Conservation (phyloP, 2,329 filamentous ascomycete species). For the Diaporthe nobilis region DNA sequence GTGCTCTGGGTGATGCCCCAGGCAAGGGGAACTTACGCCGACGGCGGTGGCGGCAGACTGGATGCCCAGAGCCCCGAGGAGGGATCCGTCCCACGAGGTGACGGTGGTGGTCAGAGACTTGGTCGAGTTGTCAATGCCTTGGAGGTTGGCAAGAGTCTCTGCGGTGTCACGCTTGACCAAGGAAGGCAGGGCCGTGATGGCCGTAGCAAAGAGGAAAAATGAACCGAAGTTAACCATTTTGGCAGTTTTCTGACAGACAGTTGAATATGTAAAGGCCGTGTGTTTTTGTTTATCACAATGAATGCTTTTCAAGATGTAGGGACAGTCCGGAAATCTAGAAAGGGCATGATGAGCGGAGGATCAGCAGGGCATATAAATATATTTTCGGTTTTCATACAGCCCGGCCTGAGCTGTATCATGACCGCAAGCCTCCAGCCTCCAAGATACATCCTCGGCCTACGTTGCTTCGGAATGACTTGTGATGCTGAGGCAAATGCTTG, state of each 20-base stretch:
- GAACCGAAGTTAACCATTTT: conserved; percentile 40
- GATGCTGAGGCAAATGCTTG: conserved; percentile 27
- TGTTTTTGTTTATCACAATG: not conserved
- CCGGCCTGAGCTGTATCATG: not conserved
- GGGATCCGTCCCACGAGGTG: conserved; percentile 35
- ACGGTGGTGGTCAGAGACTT: conserved; percentile 32
- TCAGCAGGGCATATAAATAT: conserved; percentile 5
- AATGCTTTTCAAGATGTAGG: not conserved
- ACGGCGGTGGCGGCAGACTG: conserved; percentile 7
- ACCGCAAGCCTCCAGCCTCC: not conserved
- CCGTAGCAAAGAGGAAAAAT: conserved; percentile 29
- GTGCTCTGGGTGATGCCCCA: not conserved
- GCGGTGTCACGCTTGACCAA: conserved; percentile 31
- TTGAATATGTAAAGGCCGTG: not conserved
- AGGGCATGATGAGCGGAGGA: not conserved
- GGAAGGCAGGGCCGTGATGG: conserved; percentile 36
- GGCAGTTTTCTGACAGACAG: not conserved
- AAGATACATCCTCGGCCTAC: conserved; percentile 23
- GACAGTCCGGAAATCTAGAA: not conserved
- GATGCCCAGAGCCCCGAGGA: conserved; percentile 36
- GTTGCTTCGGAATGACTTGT: conserved; percentile 30
- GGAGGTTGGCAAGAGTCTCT: conserved; percentile 34
- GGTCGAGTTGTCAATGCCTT: conserved; percentile 36
- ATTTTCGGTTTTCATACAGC: not conserved
- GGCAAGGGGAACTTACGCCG: conserved; percentile 26